Evolutionary conservation across 2,329 filamentous ascomycete genomes (phyloP), one percentile per base, ranked within the genome.

Genomic region (Pseudocercospora cruenta): DNA sequence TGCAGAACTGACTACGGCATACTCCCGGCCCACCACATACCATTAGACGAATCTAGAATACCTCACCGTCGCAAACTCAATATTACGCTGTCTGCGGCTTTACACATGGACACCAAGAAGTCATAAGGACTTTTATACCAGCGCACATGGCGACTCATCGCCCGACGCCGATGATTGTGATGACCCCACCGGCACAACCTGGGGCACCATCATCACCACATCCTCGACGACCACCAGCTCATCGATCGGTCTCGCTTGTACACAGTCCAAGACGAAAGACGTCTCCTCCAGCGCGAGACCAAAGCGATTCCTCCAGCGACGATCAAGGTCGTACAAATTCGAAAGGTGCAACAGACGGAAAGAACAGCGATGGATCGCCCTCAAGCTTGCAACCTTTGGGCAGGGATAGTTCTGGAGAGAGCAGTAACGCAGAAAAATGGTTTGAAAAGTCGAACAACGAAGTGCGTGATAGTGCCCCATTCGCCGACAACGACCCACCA

Each of bases 361-460:
- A 65, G 47, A 58, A 63, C 55, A 69, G 67, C 63, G 69, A 70
- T 60, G 60, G 65, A 9, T 80, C 80, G 8, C 79, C 80, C 0
- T 82, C 80, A 21, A 81, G 77, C 62, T 67, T 78, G 36, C 79
- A 78, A 22, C 77, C 80, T 7, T 72, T 67, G 68, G 71, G 74
- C 39, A 80, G 80, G 69, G 70, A 78, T 62, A 83, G 81, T 66
- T 84, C 82, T 0, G 81, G 81, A 16, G 82, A 84, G 73, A 84
- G 82, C 73, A 84, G 82, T 70, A 83, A 84, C 68, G 82, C 81
- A 1, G 82, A 83, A 21, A 80, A 79, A 55, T 85, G 83, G 83
- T 85, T 85, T 60, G 82, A 85, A 55, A 80, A 78, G 49, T 82
- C 80, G 43, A 85, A 85, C 76, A 82, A 83, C 72, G 78, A 82